These are phyloP conservation scores for Mucor velutinosus DNA, from an alignment of 371 early-diverging fungal species.

Conservation along the genomic window DNA sequence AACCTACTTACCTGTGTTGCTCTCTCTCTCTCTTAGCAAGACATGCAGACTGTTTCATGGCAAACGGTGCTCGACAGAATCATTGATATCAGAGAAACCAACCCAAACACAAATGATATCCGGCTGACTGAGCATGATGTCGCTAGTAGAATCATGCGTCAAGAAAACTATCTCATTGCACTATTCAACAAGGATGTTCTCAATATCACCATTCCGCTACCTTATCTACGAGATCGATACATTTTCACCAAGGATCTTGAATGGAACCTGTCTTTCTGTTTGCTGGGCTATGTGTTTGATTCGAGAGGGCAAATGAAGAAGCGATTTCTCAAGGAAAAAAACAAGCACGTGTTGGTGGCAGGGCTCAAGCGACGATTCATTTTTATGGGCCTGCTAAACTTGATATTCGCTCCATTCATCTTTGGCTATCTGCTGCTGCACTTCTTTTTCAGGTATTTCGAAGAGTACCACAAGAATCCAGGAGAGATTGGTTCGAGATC, in stretches of 20 bases:
- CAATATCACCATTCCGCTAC: constrained; percentile 71
- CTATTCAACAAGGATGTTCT: constrained; percentile 91
- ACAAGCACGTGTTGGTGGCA: constrained; percentile 62
- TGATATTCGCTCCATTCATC: constrained; percentile 88
- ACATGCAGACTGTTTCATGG: constrained; percentile 83
- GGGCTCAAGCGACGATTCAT: constrained; percentile 82
- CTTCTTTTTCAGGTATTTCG: constrained; percentile 94
- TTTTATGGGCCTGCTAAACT: constrained; percentile 84
- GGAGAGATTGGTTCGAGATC: constrained; percentile 77
- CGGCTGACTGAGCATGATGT: constrained; percentile 87
- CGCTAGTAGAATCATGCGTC: constrained; percentile 94
- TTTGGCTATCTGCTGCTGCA: constrained; percentile 79
- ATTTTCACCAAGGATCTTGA: constrained; percentile 87
- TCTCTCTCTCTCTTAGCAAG: constrained; percentile 42
- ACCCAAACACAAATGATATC: constrained; percentile 60
- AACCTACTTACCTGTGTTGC: neutral
- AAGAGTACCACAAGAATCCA: constrained; percentile 91
- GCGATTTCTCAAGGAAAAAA: constrained; percentile 70
- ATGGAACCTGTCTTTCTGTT: constrained; percentile 89
- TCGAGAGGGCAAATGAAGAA: constrained; percentile 81
- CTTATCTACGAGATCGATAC: constrained; percentile 44
- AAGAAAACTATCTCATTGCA: constrained; percentile 96
- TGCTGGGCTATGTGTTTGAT: constrained; percentile 87
- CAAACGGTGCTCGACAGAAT: constrained; percentile 73
- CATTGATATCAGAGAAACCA: constrained; percentile 70